phyloP scores from a whole-genome alignment of 1,284 basidiomycete species.

The Paramarasmius palmivorus region DNA sequence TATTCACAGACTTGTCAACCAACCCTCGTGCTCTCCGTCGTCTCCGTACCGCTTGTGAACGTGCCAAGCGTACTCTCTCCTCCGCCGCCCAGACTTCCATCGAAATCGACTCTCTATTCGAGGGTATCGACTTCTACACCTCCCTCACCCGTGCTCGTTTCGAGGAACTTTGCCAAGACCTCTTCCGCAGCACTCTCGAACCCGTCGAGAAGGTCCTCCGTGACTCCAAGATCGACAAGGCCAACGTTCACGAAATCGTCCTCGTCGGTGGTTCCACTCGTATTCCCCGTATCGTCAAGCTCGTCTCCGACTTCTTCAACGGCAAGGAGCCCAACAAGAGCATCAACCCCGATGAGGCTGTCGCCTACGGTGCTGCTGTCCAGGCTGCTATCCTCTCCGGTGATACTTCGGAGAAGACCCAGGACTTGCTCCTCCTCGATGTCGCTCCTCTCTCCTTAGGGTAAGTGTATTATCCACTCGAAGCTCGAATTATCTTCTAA shows the following conservation, averaged over 20 bases:
- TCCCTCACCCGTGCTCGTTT: slow-evolving; percentile 98
- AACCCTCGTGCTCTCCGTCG: slow-evolving; percentile 97
- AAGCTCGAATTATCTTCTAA: not conserved
- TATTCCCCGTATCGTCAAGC: slow-evolving; percentile 97
- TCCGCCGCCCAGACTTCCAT: slow-evolving; percentile 96
- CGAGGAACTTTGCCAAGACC: slow-evolving; percentile 96
- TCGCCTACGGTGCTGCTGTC: slow-evolving; percentile 98
- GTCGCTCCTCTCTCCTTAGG: slow-evolving; percentile 93
- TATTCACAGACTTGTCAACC: slow-evolving; percentile 72
- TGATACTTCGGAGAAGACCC: slow-evolving; percentile 91
- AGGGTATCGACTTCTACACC: slow-evolving; percentile 99
- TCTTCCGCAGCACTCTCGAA: slow-evolving; percentile 96
- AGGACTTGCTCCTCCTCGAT: slow-evolving; percentile 96
- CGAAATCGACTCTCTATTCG: slow-evolving; percentile 97
- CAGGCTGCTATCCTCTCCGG: slow-evolving; percentile 98
- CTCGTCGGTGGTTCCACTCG: slow-evolving; percentile 98
- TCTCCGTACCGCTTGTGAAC: slow-evolving; percentile 97
- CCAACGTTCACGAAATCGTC: slow-evolving; percentile 94
- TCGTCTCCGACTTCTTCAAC: slow-evolving; percentile 97
- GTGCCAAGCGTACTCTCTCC: slow-evolving; percentile 98
- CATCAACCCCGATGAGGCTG: slow-evolving; percentile 99
- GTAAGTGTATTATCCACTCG: slow-evolving; percentile 24
- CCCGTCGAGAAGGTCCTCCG: slow-evolving; percentile 99
- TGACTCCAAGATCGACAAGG: slow-evolving; percentile 98
- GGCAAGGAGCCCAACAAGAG: slow-evolving; percentile 95